Percentiles rank a stretch among this genome's conserved stretches.
phyloP scores from a whole-genome alignment of 2,329 filamentous ascomycete genomes.

The Aspergillus pseudoglaucus region DNA sequence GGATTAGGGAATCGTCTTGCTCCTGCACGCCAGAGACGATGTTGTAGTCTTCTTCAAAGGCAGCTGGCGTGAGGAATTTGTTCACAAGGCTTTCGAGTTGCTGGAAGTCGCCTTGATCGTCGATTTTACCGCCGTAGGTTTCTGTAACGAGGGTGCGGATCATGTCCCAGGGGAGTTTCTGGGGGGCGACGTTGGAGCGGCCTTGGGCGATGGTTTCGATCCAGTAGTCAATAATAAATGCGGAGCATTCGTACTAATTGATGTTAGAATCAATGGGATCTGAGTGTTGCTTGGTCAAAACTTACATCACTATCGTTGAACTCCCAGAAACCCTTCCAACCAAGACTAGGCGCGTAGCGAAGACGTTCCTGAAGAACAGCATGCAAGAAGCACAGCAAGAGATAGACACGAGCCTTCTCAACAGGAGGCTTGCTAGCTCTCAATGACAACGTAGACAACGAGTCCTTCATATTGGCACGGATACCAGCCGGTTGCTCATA shows the following conservation, averaged over 20 bases:
- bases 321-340: constrained; percentile 99
- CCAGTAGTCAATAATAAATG: constrained; percentile 94
- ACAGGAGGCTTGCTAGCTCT: constrained; percentile 75
- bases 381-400: constrained; percentile 88
- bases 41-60: constrained; percentile 88
- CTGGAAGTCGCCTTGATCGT: constrained; percentile 77
- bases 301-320: constrained; percentile 98
- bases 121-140: constrained; percentile 97
- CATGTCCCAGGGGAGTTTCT: constrained; percentile 95
- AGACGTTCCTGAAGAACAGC: constrained; percentile 92
- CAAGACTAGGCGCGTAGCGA: constrained; percentile 85
- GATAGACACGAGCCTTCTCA: constrained; percentile 81
- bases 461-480: constrained; percentile 97
- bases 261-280: constrained; percentile 14
- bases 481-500: constrained; percentile 98
- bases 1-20: constrained; percentile 56
- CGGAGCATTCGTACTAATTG: constrained; percentile 84
- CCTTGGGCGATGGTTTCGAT: constrained; percentile 74
- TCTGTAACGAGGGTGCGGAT: constrained; percentile 83
- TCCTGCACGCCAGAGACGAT: constrained; percentile 62
- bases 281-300: constrained; percentile 21
- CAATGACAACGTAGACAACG: constrained; percentile 72
- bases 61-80: constrained; percentile 72
- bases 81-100: constrained; percentile 67
- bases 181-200: constrained; percentile 85